Conservation (phyloP, 2,329 filamentous ascomycete species). For the Nothopassalora personata region DNA sequence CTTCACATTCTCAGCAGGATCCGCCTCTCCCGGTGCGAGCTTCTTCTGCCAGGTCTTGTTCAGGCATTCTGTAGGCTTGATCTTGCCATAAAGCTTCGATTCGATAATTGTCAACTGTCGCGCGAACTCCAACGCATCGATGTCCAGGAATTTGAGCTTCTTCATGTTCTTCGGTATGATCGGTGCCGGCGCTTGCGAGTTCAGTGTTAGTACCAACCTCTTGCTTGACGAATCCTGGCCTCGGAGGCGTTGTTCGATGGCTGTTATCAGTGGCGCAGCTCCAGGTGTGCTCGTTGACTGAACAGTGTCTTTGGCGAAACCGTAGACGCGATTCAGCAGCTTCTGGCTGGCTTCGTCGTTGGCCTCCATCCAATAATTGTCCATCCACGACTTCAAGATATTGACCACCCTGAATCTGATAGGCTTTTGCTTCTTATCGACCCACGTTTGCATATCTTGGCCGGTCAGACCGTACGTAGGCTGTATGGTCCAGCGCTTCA, state of each 20-base stretch:
- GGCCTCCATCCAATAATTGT: slow-evolving; percentile 98
- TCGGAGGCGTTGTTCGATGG: slow-evolving; percentile 80
- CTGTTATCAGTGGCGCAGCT: slow-evolving; percentile 73
- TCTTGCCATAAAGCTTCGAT: slow-evolving; percentile 88
- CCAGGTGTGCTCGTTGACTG: slow-evolving; percentile 91
- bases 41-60: slow-evolving; percentile 99
- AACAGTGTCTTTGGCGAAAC: slow-evolving; percentile 85
- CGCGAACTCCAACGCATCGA: slow-evolving; percentile 94
- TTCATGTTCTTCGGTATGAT: slow-evolving; percentile 99
- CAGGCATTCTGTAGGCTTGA: slow-evolving; percentile 89
- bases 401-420: slow-evolving; percentile 96
- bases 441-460: slow-evolving; percentile 78
- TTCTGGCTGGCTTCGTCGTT: slow-evolving; percentile 76
- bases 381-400: slow-evolving; percentile 97
- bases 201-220: slow-evolving; percentile 79
- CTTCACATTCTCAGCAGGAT: slow-evolving; percentile 91
- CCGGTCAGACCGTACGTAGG: slow-evolving; percentile 74
- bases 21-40: slow-evolving; percentile 69
- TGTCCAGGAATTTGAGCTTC: slow-evolving; percentile 97
- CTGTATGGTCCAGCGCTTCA: slow-evolving; percentile 87
- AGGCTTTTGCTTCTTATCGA: slow-evolving; percentile 89
- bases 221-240: slow-evolving; percentile 85
- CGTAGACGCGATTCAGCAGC: slow-evolving; percentile 80
- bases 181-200: slow-evolving; percentile 69
- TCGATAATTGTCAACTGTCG: slow-evolving; percentile 96